Percentiles rank a stretch among this genome's conserved stretches.
phyloP scores from a whole-genome alignment of 768 basidiomycete genomes.

The Piloderma croceum region DNA sequence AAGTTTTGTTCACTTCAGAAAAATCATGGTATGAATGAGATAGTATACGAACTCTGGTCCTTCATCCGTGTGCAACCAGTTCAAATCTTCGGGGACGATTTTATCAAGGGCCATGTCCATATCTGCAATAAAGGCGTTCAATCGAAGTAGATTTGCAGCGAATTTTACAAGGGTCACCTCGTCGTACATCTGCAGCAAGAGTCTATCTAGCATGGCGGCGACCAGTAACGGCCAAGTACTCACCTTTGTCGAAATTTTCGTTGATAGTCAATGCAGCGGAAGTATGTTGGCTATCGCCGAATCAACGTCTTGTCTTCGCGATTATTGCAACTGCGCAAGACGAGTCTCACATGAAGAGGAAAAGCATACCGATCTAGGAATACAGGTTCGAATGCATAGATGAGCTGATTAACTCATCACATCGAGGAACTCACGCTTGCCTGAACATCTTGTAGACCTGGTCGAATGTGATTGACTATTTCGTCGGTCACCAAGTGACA shows the following conservation, averaged over 20 bases:
- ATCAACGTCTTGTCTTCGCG: constrained; percentile 10
- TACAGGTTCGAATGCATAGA: neutral
- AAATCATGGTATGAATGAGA: neutral
- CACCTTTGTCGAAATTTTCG: constrained; percentile 84
- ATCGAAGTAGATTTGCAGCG: constrained; percentile 15
- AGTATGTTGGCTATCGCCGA: constrained; percentile 60
- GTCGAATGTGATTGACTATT: constrained; percentile 56
- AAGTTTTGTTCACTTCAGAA: neutral
- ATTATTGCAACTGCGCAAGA: neutral
- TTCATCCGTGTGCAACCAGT: constrained; percentile 87
- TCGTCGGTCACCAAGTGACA: constrained; percentile 85
- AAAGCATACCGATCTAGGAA: constrained; percentile 74
- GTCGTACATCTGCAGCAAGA: constrained; percentile 34
- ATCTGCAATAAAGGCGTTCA: constrained; percentile 49
- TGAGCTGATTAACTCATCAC: constrained; percentile 3
- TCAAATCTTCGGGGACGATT: constrained; percentile 77
- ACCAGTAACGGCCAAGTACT: constrained; percentile 7
- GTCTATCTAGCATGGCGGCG: constrained; percentile 1
- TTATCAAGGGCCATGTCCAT: constrained; percentile 93
- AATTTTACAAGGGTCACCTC: constrained; percentile 26
- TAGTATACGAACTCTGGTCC: constrained; percentile 70
- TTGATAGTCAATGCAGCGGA: constrained; percentile 79
- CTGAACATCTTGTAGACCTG: constrained; percentile 64
- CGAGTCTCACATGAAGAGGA: constrained; percentile 74
- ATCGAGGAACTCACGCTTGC: constrained; percentile 27